Conservation (phyloP, 2,329 filamentous ascomycete species). For the Sarocladium kiliense region DNA sequence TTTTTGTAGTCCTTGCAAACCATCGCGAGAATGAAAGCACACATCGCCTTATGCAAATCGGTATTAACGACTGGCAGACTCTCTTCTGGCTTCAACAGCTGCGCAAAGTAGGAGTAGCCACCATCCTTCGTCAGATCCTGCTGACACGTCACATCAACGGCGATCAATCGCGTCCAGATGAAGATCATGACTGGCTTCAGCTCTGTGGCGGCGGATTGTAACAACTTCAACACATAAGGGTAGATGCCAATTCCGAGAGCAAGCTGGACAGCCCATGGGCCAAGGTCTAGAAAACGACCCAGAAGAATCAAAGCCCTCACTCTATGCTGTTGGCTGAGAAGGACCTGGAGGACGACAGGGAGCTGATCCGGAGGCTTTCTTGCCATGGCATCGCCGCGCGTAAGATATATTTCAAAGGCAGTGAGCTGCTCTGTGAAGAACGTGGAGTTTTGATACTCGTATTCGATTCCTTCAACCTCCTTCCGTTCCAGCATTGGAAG, state of each 20-base stretch:
- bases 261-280: slow-evolving; percentile 97
- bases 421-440: slow-evolving; percentile 98
- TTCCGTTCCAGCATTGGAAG: slow-evolving; percentile 78
- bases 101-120: slow-evolving; percentile 94
- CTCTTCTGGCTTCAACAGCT: slow-evolving; percentile 80
- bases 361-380: slow-evolving; percentile 90
- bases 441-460: slow-evolving; percentile 88
- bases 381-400: slow-evolving; percentile 71
- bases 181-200: slow-evolving; percentile 99
- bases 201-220: slow-evolving; percentile 92
- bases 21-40: slow-evolving; percentile 94
- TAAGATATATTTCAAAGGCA: slow-evolving; percentile 93
- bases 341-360: slow-evolving; percentile 90
- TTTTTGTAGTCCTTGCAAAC: slow-evolving; percentile 94
- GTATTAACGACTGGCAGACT: slow-evolving; percentile 80
- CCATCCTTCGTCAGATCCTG: slow-evolving; percentile 93
- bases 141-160: slow-evolving; percentile 91
- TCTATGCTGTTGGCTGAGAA: slow-evolving; percentile 91
- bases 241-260: slow-evolving; percentile 98
- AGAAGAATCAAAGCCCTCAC: slow-evolving; percentile 86
- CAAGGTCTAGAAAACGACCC: slow-evolving; percentile 89
- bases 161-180: slow-evolving; percentile 94
- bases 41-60: slow-evolving; percentile 89
- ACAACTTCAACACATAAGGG: slow-evolving; percentile 93
- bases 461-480: slow-evolving; percentile 67